Percentiles rank a stretch among this genome's conserved stretches.
Evolutionary conservation across 768 basidiomycete genomes (phyloP).

Genomic region (Tulasnella sp.): DNA sequence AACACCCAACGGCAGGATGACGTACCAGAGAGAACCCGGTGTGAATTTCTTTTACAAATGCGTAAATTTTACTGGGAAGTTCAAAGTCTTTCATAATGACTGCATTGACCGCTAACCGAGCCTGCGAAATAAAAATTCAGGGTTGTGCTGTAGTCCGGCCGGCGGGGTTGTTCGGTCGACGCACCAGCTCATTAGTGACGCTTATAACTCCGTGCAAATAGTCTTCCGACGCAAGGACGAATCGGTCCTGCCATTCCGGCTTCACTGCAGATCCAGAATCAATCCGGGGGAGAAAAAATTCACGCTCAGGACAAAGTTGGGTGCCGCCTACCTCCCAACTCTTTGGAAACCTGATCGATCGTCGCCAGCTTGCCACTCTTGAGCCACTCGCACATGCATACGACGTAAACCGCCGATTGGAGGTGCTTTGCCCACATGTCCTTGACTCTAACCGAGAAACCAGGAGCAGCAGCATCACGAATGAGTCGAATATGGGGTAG

Average conservation of each 20-base stretch:
- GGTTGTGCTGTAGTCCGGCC: background rate
- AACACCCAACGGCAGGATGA: background rate
- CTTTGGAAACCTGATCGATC: background rate
- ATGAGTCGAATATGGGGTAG: background rate
- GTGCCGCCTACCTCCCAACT: constrained; percentile 27
- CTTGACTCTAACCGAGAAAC: constrained; percentile 24
- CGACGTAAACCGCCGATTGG: constrained; percentile 26
- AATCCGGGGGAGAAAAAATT: background rate
- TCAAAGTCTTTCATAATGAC: constrained; percentile 29
- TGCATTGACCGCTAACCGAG: constrained; percentile 29
- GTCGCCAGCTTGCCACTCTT: constrained; percentile 26
- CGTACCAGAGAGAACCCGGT: constrained; percentile 29
- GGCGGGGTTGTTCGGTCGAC: background rate
- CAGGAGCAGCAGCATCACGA: background rate
- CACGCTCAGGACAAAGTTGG: background rate
- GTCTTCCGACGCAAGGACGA: constrained; percentile 27
- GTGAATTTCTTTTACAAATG: constrained; percentile 29
- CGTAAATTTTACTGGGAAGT: constrained; percentile 28
- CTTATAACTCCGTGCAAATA: constrained; percentile 30
- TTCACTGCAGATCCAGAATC: constrained; percentile 16
- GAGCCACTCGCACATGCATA: constrained; percentile 26
- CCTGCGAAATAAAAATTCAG: background rate
- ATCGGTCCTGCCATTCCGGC: constrained; percentile 27
- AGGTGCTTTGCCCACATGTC: constrained; percentile 26
- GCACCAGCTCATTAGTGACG: constrained; percentile 30